Percentiles rank a stretch among this genome's conserved stretches.
Evolutionary conservation across 2,329 filamentous ascomycete species (phyloP).

Genomic region (Aspergillus brasiliensis): DNA sequence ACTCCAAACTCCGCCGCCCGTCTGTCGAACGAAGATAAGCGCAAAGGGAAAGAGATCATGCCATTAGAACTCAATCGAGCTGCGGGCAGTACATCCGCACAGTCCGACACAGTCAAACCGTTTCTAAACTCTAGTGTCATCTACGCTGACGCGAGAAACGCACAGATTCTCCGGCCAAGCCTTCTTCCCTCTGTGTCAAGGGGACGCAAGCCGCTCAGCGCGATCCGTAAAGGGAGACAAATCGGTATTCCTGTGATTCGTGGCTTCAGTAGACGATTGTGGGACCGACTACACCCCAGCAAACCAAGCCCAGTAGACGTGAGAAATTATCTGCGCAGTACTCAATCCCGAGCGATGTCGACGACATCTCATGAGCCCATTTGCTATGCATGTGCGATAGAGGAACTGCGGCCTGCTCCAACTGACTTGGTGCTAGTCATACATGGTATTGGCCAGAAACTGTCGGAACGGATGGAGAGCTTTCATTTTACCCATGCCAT

Average conservation of each 20-base stretch:
- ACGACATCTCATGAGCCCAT: conserved; percentile 32
- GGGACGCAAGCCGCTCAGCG: conserved; percentile 75
- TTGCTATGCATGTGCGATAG: conserved; percentile 61
- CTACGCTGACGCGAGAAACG: conserved; percentile 74
- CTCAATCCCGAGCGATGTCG: conserved; percentile 34
- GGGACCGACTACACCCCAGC: conserved; percentile 71
- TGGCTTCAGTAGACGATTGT: conserved; percentile 77
- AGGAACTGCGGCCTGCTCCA: conserved; percentile 68
- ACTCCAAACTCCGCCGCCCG: conserved; percentile 26
- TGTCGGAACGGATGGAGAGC: conserved; percentile 91
- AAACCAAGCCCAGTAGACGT: conserved; percentile 46
- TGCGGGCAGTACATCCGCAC: conserved; percentile 43
- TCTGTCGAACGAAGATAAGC: conserved; percentile 12
- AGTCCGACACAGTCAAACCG: conserved; percentile 53
- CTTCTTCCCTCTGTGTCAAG: conserved; percentile 84
- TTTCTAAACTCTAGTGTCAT: conserved; percentile 81
- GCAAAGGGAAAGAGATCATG: conserved; percentile 7
- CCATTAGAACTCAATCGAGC: conserved; percentile 44
- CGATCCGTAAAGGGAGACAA: conserved; percentile 78
- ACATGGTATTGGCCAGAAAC: conserved; percentile 94
- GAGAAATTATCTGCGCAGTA: conserved; percentile 45
- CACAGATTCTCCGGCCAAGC: conserved; percentile 84
- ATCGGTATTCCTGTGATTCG: conserved; percentile 87
- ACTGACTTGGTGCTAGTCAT: conserved; percentile 88
- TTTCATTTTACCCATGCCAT: conserved; percentile 97